A percentile compares a stretch with the other conserved stretches of the same genome.
Evolutionary conservation across 2,329 filamentous ascomycete genomes (phyloP).

Genomic region (Zymoseptoria crescenta): DNA sequence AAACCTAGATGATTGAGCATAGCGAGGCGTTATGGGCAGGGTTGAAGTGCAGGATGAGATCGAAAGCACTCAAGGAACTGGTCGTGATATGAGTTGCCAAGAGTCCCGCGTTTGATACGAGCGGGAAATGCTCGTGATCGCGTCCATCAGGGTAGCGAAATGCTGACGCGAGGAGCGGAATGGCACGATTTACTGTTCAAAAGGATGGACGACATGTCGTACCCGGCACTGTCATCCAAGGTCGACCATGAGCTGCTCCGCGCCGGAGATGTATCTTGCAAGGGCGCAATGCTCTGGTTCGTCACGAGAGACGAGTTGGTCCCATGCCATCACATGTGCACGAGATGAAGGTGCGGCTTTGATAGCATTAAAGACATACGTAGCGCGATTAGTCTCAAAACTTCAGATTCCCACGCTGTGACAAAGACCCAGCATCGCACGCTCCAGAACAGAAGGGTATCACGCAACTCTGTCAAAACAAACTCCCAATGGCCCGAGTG

Average conservation of each 20-base stretch:
- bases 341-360: not conserved
- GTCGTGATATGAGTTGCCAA: not conserved
- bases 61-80: not conserved
- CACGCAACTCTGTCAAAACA: not conserved
- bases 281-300: not conserved
- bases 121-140: not conserved
- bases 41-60: not conserved
- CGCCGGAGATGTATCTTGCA: not conserved
- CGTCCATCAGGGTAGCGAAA: not conserved
- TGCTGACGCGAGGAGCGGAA: not conserved
- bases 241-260: not conserved
- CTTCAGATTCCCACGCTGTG: not conserved
- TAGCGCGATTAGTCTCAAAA: not conserved
- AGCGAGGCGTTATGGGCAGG: conserved; percentile 17
- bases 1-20: conserved; percentile 11
- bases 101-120: not conserved
- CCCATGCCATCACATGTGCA: not conserved
- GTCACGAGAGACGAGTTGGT: not conserved
- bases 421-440: not conserved
- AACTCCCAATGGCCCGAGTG: not conserved
- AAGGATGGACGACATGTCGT: not conserved
- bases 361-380: not conserved
- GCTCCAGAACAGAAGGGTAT: not conserved
- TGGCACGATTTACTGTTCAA: not conserved
- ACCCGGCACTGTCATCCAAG: not conserved